A percentile compares a stretch with the other conserved stretches of the same genome.
Evolutionary conservation across 2,329 filamentous ascomycete genomes (phyloP).

Genomic region (Mariannaea elegans): DNA sequence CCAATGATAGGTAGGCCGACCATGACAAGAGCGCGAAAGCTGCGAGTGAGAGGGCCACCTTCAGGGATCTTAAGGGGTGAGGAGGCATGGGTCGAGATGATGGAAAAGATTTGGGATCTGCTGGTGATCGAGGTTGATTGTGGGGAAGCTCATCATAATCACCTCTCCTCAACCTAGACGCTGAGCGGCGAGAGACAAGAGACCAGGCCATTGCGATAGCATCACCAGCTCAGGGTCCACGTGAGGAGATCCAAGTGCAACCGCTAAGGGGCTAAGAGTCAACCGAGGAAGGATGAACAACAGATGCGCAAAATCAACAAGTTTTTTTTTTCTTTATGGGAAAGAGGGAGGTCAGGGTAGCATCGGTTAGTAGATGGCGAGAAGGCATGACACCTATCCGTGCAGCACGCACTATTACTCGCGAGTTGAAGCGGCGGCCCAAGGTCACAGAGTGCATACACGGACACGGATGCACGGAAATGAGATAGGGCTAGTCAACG

Average conservation of each 20-base stretch:
- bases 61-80: conserved; percentile 11
- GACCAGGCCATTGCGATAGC: conserved; percentile 29
- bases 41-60: not conserved
- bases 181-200: conserved; percentile 20
- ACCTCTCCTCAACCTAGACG: conserved; percentile 28
- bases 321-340: too few relatives aligned
- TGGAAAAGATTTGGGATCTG: not conserved
- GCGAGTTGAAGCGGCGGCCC: not conserved
- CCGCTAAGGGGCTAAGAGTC: too few relatives aligned
- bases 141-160: conserved; percentile 24
- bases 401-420: too few relatives aligned
- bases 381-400: too few relatives aligned
- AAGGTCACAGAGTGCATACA: too few relatives aligned
- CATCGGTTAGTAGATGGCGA: too few relatives aligned
- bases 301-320: too few relatives aligned
- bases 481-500: not conserved
- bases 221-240: not conserved
- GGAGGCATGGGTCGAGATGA: not conserved
- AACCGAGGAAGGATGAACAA: too few relatives aligned
- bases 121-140: conserved; percentile 5
- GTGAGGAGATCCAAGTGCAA: not conserved
- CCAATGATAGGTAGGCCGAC: not conserved
- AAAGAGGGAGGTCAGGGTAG: too few relatives aligned
- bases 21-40: conserved; percentile 23
- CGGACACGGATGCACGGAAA: not conserved